phyloP scores from a whole-genome alignment of 2,329 filamentous ascomycete genomes.

The Ustulina deusta region DNA sequence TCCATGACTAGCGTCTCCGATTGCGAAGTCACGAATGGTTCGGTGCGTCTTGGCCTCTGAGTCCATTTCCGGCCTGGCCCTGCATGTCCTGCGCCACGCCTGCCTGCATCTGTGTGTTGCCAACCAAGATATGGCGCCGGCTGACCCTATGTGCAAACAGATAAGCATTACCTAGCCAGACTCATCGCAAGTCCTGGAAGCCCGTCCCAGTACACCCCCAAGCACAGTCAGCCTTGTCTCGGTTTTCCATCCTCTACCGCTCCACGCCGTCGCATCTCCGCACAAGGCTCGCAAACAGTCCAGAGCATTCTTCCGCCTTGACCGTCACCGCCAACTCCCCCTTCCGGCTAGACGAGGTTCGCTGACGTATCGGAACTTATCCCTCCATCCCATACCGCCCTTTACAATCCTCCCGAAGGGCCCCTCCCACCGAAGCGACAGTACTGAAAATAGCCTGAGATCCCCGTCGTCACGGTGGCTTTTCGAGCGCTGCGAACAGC shows the following conservation, averaged over 20 bases:
- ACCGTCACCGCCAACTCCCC: background rate
- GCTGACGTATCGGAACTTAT: conserved; percentile 1
- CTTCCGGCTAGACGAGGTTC: background rate
- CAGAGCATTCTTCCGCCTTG: conserved; percentile 19
- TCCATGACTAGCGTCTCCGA: background rate
- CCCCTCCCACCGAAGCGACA: conserved; percentile 11
- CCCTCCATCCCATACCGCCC: conserved; percentile 7
- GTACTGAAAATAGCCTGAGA: conserved; percentile 37
- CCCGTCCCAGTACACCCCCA: background rate
- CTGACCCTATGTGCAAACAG: conserved; percentile 23
- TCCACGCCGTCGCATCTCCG: conserved; percentile 12
- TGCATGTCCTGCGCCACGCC: conserved; percentile 20
- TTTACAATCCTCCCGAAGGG: background rate
- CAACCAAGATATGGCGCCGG: conserved; percentile 9
- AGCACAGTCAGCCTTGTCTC: conserved; percentile 28
- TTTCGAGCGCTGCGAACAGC: conserved; percentile 66
- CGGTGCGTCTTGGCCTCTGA: conserved; percentile 4
- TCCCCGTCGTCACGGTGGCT: conserved; percentile 61
- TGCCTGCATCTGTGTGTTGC: conserved; percentile 18
- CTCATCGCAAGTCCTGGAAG: conserved; percentile 3
- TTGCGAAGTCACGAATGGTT: background rate
- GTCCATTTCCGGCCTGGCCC: conserved; percentile 3
- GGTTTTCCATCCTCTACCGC: conserved; percentile 11
- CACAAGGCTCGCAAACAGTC: conserved; percentile 14
- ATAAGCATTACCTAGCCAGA: conserved; percentile 12